These are phyloP conservation scores for Aurifilum marmelostoma DNA, from an alignment of 2,329 filamentous ascomycete genomes.

Conservation along the genomic window DNA sequence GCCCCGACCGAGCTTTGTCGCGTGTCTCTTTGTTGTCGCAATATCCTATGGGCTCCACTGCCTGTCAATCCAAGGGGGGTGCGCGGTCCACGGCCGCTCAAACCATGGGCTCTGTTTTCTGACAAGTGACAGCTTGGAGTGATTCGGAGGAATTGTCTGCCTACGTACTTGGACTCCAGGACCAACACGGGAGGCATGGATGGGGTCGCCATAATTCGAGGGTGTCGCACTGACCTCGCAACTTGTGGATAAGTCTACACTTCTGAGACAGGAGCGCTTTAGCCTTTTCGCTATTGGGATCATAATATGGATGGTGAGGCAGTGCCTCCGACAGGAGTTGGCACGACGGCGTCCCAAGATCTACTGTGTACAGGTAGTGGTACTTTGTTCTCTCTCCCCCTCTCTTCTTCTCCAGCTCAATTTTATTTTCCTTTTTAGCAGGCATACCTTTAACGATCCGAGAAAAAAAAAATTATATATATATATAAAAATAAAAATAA, in stretches of 20 bases:
- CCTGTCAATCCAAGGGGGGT: not conserved
- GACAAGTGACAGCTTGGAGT: not conserved
- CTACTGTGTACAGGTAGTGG: not conserved
- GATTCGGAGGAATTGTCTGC: not conserved
- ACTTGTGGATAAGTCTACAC: constrained; percentile 4
- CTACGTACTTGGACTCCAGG: not conserved
- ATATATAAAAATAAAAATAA: too few relatives aligned
- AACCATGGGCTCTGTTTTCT: too few relatives aligned
- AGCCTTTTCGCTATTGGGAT: not conserved
- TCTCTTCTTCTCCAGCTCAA: not conserved
- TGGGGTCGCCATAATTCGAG: constrained; percentile 3
- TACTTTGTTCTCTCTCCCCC: not conserved
- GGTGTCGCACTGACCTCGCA: constrained; percentile 8
- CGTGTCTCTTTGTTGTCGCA: not conserved
- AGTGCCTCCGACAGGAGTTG: not conserved
- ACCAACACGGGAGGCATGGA: not conserved
- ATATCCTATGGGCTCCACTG: not conserved
- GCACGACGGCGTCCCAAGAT: not conserved
- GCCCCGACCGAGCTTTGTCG: not conserved
- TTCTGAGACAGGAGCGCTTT: constrained; percentile 7
- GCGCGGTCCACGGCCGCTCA: not conserved
- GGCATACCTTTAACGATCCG: not conserved
- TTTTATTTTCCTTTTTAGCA: not conserved
- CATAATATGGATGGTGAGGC: not conserved
- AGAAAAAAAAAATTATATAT: too few relatives aligned